Evolutionary conservation across 345 rosid species (phyloP), one percentile per base, ranked within the genome.

Genomic region (Garcia nutans): DNA sequence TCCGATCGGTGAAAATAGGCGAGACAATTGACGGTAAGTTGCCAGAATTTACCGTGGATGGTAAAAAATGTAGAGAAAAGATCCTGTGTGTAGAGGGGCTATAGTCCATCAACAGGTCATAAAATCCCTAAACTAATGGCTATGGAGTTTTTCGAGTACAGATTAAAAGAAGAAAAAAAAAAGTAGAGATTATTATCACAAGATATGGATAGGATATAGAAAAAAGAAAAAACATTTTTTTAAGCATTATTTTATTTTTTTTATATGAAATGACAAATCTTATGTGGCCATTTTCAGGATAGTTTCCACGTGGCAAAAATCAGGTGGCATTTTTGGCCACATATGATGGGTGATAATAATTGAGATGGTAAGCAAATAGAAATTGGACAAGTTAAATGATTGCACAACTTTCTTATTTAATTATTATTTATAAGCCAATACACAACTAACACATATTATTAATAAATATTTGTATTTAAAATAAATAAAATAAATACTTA

Each of bases 61-160:
- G 88, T 28, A 60, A 78, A 76, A 83, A 82, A 10, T 64, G 78
- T 1, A 81, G 80, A 69, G 80, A 55, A 50, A 20, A 64, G 65
- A 82, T 55, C 2, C 73, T 68, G 87, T 55, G 89, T 68, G 70
- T 59, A 33, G 88, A 77, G 74, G 84, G 83, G 74, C 86, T 47
- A 66, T 13, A 71, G 80, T 91, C 97, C 98, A 93, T 90, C 61
- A 81, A 81, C 78, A 16, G 69, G 45, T 26, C 28, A 19, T 5
- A 8, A 11, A 71, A 70, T 75, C 28, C 74, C 65, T 11, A 62
- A 22, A 37, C 41, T 57, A 74, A 20, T 8, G 61, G 61, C 3
- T 57, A 7, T 22, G 61, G 61, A 57, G 26, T n/a, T 5, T 57
- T 57, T 57, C 41, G 26, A 22, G 61, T 57, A 20, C 2, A 57